A percentile compares a stretch with the other conserved stretches of the same genome.
phyloP scores from a whole-genome alignment of 768 basidiomycete species.

The Mycena belliarum region DNA sequence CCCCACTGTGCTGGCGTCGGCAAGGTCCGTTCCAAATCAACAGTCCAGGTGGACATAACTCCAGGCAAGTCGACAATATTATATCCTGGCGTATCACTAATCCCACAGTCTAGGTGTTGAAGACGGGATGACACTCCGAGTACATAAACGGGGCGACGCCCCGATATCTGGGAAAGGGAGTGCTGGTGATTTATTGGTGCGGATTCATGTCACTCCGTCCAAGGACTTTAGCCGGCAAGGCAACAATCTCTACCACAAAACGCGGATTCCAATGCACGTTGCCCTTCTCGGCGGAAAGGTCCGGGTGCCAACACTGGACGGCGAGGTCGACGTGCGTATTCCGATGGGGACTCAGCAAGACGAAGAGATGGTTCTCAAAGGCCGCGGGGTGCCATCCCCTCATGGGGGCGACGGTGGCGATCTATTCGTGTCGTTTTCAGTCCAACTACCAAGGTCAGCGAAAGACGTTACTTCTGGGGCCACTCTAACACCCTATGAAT shows the following conservation, averaged over 20 bases:
- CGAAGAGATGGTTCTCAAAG: constrained; percentile 93
- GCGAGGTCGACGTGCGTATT: constrained; percentile 92
- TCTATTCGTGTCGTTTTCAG: constrained; percentile 83
- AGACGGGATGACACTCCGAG: constrained; percentile 88
- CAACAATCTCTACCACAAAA: constrained; percentile 85
- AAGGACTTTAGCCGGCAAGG: constrained; percentile 90
- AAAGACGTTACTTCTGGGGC: constrained; percentile 3
- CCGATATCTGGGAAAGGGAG: constrained; percentile 77
- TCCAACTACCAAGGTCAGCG: constrained; percentile 87
- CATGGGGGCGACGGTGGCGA: constrained; percentile 70
- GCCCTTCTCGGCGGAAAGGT: constrained; percentile 93
- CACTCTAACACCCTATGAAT: constrained; percentile 16
- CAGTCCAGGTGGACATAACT: constrained; percentile 81
- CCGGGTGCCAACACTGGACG: constrained; percentile 91
- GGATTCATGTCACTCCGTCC: constrained; percentile 82
- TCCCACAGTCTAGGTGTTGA: constrained; percentile 67
- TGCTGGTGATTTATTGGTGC: constrained; percentile 83
- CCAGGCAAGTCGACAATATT: constrained; percentile 56
- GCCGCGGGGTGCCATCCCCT: constrained; percentile 74
- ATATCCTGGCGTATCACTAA: not conserved
- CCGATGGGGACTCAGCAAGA: constrained; percentile 94
- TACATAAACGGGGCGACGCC: constrained; percentile 82
- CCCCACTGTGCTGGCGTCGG: constrained; percentile 83
- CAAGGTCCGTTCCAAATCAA: constrained; percentile 77
- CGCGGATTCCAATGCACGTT: constrained; percentile 85